phyloP scores from a whole-genome alignment of 2,329 filamentous ascomycete genomes.

The Herpomyces periplanetae region DNA sequence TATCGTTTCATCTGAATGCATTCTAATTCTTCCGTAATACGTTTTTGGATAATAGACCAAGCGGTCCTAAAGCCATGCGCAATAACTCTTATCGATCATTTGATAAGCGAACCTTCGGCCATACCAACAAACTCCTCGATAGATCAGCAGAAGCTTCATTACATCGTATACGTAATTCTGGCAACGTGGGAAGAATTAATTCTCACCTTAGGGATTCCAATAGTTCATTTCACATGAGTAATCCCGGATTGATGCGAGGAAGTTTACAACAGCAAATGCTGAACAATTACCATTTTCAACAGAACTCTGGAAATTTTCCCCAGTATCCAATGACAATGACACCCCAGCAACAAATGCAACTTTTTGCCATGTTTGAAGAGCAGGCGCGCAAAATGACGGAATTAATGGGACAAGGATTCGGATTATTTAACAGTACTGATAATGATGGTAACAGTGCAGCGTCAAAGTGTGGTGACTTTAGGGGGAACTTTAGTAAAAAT shows the following conservation, averaged over 20 bases:
- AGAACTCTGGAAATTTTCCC: no score
- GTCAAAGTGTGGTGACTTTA: no score
- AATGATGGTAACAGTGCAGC: no score
- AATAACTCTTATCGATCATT: constrained; percentile 18
- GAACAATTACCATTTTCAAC: constrained; percentile 6
- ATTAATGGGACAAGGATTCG: no score
- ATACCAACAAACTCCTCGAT: constrained; percentile 47
- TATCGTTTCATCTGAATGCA: constrained; percentile 1
- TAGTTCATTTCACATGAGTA: constrained; percentile 10
- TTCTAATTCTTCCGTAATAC: neutral
- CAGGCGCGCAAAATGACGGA: constrained; percentile 20
- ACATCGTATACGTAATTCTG: constrained; percentile 33
- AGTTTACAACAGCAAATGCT: constrained; percentile 2
- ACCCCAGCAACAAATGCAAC: constrained; percentile 27
- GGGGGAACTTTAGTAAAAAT: no score
- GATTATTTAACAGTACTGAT: no score
- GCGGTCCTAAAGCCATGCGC: constrained; percentile 77
- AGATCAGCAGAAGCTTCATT: constrained; percentile 30
- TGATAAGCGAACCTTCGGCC: constrained; percentile 46
- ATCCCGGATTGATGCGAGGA: constrained; percentile 6
- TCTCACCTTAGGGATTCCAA: constrained; percentile 23
- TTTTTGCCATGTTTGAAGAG: constrained; percentile 42
- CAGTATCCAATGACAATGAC: constrained; percentile 13
- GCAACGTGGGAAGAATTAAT: constrained; percentile 40
- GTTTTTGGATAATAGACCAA: constrained; percentile 19